Conservation (phyloP, 2,329 filamentous ascomycete genomes). For the Xylariaceae sp. region DNA sequence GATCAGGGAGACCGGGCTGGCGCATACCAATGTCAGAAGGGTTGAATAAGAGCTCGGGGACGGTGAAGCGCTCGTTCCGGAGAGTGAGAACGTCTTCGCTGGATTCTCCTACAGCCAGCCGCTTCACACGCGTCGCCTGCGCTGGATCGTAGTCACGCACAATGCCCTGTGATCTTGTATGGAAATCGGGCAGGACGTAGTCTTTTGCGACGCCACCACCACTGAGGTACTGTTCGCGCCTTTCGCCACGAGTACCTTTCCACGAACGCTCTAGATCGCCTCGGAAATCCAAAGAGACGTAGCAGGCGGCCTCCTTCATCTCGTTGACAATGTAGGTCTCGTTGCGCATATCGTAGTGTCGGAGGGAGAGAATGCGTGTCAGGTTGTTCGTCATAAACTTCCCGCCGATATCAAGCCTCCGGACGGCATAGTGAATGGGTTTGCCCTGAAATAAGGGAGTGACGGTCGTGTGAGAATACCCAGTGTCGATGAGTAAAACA, state of each 20-base stretch:
- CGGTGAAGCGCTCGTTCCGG: constrained; percentile 84
- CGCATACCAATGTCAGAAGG: constrained; percentile 80
- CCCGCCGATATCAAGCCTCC: constrained; percentile 83
- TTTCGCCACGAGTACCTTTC: constrained; percentile 65
- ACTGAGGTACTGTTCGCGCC: constrained; percentile 43
- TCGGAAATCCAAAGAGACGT: constrained; percentile 71
- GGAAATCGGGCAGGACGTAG: constrained; percentile 83
- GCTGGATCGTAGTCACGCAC: constrained; percentile 72
- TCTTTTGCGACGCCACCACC: constrained; percentile 70
- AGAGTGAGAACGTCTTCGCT: constrained; percentile 79
- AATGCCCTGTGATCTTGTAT: constrained; percentile 56
- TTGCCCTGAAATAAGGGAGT: constrained; percentile 78
- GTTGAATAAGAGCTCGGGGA: constrained; percentile 85
- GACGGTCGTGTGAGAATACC: constrained; percentile 88
- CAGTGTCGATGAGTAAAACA: constrained; percentile 82
- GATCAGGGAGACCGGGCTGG: constrained; percentile 74
- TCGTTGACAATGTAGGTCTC: constrained; percentile 92
- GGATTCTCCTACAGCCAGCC: constrained; percentile 39
- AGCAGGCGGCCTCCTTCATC: constrained; percentile 88
- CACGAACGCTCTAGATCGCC: constrained; percentile 74
- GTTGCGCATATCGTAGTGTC: constrained; percentile 93
- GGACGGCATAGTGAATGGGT: constrained; percentile 73
- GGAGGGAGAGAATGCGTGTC: constrained; percentile 79
- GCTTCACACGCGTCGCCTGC: constrained; percentile 48
- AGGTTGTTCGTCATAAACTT: constrained; percentile 92